Base-by-base conservation (phyloP, 75 land plant genomes). In the Cunninghamia lanceolata region DNA sequence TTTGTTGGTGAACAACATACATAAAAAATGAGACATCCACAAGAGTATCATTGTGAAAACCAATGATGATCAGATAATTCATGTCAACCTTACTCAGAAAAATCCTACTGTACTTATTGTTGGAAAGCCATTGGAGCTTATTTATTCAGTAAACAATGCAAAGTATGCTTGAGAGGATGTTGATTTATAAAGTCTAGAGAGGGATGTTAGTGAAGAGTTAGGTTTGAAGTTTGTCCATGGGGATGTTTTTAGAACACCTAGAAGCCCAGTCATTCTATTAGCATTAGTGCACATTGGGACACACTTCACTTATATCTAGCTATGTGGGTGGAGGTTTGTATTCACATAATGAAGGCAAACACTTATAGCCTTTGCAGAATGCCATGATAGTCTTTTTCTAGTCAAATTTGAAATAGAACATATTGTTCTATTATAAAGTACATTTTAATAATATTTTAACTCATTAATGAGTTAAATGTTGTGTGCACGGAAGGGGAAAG, bases 161-260 rank as follows among this genome's bases (percentile, higher is more conserved):
- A 97, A 97, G 85, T 97, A 96, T 89, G 96, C 98, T 75, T 91
- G 99, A 28, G 99, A 97, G 81, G 99, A 97, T 86, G 99, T 96
- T 94, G 99, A 97, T 79, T 88, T 97, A 40, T 97, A 97, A 78
- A 92, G 93, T 82, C 86, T 97, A 94, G 99, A 97, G 88, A 96
- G 99, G 86, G 99, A 97, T 89, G 98, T 96, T 19, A 97, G 93
- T 93, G 99, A 97, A 92, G 99, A 97, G 54, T 96, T 98, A 79
- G 99, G 99, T 14, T 97, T 98, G 99, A 97, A 97, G 86, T 92
- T 97, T 85, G 99, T 97, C 34, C 99, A 97, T 92, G 99, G 99
- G 43, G 99, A 97, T 94, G 99, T 97, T 34, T 97, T 97, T 52
- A 88, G 99, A 54, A 86, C 96, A 76, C 98, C 99, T 82, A 92